These are phyloP conservation scores for Sarocladium brachiariae DNA, from an alignment of 2,329 filamentous ascomycete genomes.

Conservation along the genomic window DNA sequence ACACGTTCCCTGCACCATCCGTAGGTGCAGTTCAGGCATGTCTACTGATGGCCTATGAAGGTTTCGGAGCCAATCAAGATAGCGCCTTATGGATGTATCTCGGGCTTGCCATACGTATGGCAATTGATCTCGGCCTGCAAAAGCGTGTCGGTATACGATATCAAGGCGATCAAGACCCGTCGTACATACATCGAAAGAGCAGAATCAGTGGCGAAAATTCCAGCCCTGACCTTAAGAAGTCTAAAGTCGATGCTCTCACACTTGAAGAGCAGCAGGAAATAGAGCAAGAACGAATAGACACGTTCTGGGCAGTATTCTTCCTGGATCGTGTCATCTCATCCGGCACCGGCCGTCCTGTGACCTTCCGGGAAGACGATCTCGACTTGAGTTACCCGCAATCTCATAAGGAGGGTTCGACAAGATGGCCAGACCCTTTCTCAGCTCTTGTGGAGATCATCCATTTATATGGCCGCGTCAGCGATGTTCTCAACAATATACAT, in stretches of 20 bases:
- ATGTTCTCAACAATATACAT: conserved; percentile 75
- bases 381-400: conserved; percentile 63
- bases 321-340: conserved; percentile 83
- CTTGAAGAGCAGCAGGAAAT: conserved; percentile 54
- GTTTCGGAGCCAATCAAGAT: conserved; percentile 82
- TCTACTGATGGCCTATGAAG: conserved; percentile 77
- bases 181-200: conserved; percentile 39
- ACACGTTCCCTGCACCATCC: conserved; percentile 75
- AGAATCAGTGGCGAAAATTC: conserved; percentile 24
- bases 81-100: conserved; percentile 93
- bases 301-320: conserved; percentile 86
- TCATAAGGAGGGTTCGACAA: conserved; percentile 45
- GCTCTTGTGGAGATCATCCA: conserved; percentile 78
- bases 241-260: conserved; percentile 34
- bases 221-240: conserved; percentile 33
- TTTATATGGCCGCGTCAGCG: conserved; percentile 76
- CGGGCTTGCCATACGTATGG: conserved; percentile 78
- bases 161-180: conserved; percentile 46
- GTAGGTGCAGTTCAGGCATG: conserved; percentile 80
- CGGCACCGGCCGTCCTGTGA: conserved; percentile 77
- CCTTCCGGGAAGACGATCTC: conserved; percentile 76
- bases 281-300: conserved; percentile 77
- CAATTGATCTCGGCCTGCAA: conserved; percentile 72
- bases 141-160: conserved; percentile 69
- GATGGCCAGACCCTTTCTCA: conserved; percentile 73